A percentile compares a stretch with the other conserved stretches of the same genome.
Conservation (phyloP, 257 asterid species). For the Datura wrightii region DNA sequence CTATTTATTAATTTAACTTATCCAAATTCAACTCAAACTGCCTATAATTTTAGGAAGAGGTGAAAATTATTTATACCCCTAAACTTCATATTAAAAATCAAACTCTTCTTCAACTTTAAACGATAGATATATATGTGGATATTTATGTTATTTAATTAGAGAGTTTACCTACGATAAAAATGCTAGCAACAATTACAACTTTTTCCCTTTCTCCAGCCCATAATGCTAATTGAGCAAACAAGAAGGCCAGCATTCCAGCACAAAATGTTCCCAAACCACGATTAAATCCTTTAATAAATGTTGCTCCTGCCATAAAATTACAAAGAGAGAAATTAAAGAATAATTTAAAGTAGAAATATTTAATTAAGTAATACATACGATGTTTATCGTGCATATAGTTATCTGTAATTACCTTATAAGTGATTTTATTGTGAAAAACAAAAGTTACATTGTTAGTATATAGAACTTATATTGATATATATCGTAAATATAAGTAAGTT, state of each 20-base stretch:
- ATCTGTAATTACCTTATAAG: too few relatives aligned
- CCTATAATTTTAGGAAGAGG: too few relatives aligned
- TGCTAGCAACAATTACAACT: slow-evolving; percentile 52
- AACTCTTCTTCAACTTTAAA: too few relatives aligned
- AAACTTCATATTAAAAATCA: too few relatives aligned
- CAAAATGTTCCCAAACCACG: slow-evolving; percentile 68
- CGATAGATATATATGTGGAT: background rate
- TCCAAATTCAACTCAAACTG: too few relatives aligned
- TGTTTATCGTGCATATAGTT: background rate
- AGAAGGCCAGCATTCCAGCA: slow-evolving; percentile 64
- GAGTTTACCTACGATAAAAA: slow-evolving; percentile 52
- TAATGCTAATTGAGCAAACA: slow-evolving; percentile 51
- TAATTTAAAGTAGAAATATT: background rate
- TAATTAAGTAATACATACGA: background rate
- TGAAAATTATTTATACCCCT: too few relatives aligned
- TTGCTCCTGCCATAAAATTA: slow-evolving; percentile 50
- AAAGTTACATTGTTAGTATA: background rate
- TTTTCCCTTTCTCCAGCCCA: slow-evolving; percentile 50
- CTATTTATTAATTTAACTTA: too few relatives aligned
- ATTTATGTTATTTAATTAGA: background rate
- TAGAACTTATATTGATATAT: background rate
- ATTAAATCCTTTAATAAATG: slow-evolving; percentile 69
- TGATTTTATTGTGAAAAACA: too few relatives aligned
- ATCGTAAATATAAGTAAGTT: background rate
- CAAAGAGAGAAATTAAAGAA: background rate